These are phyloP conservation scores for Oidiodendron maius DNA, from an alignment of 495 filamentous ascomycete species.

Conservation along the genomic window DNA sequence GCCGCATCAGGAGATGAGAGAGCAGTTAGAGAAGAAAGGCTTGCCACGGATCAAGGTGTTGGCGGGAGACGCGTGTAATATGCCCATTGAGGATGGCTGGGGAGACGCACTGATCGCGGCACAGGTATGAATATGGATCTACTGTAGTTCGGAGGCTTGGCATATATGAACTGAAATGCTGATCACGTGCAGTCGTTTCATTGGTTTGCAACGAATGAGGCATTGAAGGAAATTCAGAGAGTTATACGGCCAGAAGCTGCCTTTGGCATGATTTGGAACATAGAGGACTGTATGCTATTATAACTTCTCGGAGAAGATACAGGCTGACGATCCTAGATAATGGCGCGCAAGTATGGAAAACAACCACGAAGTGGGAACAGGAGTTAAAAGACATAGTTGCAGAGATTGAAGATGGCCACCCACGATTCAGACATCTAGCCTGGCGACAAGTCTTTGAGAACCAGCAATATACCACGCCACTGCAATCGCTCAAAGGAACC, in stretches of 20 bases:
- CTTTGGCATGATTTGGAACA: conserved; percentile 60
- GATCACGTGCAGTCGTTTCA: conserved; percentile 45
- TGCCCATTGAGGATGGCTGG: conserved; percentile 47
- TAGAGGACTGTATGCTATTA: conserved; percentile 51
- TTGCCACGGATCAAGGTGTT: conserved; percentile 40
- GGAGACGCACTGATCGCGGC: conserved; percentile 58
- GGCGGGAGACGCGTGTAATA: conserved; percentile 47
- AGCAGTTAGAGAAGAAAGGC: conserved; percentile 45
- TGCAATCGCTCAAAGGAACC: conserved; percentile 32
- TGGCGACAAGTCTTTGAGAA: conserved; percentile 49
- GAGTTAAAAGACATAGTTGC: conserved; percentile 45
- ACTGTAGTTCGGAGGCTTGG: not conserved
- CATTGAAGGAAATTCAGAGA: conserved; percentile 53
- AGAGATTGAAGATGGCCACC: conserved; percentile 40
- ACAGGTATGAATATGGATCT: conserved; percentile 46
- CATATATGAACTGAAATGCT: too few relatives aligned
- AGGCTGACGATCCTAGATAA: conserved; percentile 28
- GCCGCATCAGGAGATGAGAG: conserved; percentile 55
- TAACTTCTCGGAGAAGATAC: not conserved
- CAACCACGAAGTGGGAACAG: conserved; percentile 47
- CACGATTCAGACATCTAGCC: conserved; percentile 50
- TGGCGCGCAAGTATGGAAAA: conserved; percentile 36
- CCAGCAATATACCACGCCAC: conserved; percentile 34
- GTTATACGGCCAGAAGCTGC: conserved; percentile 43
- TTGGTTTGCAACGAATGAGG: conserved; percentile 55